Percentiles rank a stretch among this genome's conserved stretches.
These are phyloP conservation scores for Cyclotella baltica DNA, from an alignment of 108 stramenopile genomes.

Conservation along the genomic window DNA sequence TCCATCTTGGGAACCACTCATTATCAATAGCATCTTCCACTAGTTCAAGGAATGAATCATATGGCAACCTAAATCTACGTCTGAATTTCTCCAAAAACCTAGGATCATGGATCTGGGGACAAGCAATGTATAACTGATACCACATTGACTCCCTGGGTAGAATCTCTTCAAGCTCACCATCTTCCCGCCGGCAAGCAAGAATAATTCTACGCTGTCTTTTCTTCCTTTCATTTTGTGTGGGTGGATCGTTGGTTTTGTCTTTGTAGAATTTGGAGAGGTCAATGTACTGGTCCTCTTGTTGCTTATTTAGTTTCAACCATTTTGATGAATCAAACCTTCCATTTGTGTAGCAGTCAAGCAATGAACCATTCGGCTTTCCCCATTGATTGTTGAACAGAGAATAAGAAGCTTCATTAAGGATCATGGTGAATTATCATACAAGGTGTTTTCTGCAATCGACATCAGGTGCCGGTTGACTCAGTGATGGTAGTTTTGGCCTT, in stretches of 20 bases:
- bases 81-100: conserved; percentile 5
- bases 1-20: conserved; percentile 13
- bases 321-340: too few relatives aligned
- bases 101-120: background rate
- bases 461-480: too few relatives aligned
- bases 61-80: conserved; percentile 3
- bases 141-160: background rate
- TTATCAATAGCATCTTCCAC: background rate
- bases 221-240: background rate
- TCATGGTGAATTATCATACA: too few relatives aligned
- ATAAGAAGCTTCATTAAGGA: too few relatives aligned
- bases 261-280: background rate
- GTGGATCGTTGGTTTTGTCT: background rate
- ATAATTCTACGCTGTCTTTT: background rate
- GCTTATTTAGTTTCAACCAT: background rate
- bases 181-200: background rate
- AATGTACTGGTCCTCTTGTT: background rate
- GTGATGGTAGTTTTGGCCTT: too few relatives aligned
- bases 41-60: conserved; percentile 2
- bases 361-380: too few relatives aligned
- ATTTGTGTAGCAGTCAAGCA: too few relatives aligned
- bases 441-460: too few relatives aligned
- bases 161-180: conserved; percentile 8
- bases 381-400: too few relatives aligned
- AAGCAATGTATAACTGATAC: conserved; percentile 1